Evolutionary conservation across 805 yeast species (phyloP), one percentile per base, ranked within the genome.

Genomic region (Metschnikowia similis): DNA sequence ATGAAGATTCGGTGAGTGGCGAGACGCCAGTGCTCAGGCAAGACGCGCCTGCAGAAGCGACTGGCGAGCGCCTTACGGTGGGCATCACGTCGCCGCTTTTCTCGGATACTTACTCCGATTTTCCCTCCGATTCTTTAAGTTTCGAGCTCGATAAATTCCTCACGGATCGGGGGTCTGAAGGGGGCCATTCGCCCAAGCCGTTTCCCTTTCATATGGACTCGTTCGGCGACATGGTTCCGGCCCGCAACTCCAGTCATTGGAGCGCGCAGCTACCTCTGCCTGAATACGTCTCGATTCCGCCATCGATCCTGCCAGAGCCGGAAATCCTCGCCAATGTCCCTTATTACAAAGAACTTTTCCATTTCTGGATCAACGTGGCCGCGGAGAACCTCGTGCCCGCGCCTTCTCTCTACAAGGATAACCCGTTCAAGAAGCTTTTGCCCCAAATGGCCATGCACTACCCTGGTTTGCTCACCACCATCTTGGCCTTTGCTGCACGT

Each of bases 391-490:
- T 86, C 16, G 87, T 84, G 6, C 90, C 91, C 0, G 83, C 87
- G 0, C 88, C 88, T 8, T 70, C 77, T 3, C 58, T 76, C 1
- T 83, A 83, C 57, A 69, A 66, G 17, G 81, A 79, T 13, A 83
- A 85, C 56, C 95, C 95, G 0, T 86, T 85, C 66, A 76, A 77
- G 52, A 75, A 75, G 10, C 68, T 84, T 7, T 64, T 87, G 10
- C 92, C 94, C 0, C 79, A 78, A 56, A 73, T 87, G 76, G 89
- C 92, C 1, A 69, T 83, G 74, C 72, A 74, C 26, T 73, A 77
- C 50, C 79, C 81, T 4, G 77, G 86, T 0, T 62, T 86, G 13
- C 64, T 85, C 55, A 75, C 87, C 1, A 69, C 85, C 1, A 53
- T 85, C 11, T 63, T 85, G 29, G 77, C 77, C 9, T 71, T 69